These are phyloP conservation scores for Aspergillus bombycis DNA, from an alignment of 2,329 filamentous ascomycete species.

Conservation along the genomic window DNA sequence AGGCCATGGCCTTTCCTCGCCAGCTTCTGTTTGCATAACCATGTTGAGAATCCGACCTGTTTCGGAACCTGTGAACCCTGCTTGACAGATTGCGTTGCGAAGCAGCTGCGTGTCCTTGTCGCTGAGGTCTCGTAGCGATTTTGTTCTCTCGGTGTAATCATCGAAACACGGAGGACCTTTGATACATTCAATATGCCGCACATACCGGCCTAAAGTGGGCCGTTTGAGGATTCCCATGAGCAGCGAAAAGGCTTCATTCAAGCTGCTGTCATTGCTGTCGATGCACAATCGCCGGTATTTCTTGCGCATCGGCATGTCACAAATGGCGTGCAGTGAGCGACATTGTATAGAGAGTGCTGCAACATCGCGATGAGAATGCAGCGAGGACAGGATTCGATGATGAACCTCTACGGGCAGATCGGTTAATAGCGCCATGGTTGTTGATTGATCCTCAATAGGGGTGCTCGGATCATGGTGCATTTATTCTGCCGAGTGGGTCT, in stretches of 20 bases:
- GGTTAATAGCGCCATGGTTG: not conserved
- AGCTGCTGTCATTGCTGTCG: not conserved
- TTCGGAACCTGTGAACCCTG: not conserved
- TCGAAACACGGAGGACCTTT: not conserved
- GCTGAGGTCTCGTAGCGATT: not conserved
- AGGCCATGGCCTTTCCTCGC: not conserved
- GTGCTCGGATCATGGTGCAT: not conserved
- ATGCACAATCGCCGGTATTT: not conserved
- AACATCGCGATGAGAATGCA: not conserved
- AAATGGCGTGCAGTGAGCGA: not conserved
- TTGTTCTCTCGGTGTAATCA: not conserved
- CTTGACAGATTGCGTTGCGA: not conserved
- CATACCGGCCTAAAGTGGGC: not conserved
- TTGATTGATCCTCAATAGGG: not conserved
- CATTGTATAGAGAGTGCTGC: not conserved
- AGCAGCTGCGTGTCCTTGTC: not conserved
- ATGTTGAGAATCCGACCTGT: not conserved
- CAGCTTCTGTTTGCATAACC: not conserved
- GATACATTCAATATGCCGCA: not conserved
- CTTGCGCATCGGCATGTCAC: not conserved
- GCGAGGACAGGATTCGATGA: not conserved
- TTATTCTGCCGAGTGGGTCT: not conserved
- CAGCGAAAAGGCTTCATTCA: not conserved
- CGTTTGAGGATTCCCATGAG: not conserved
- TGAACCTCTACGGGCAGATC: not conserved